Base-by-base conservation (phyloP, 768 basidiomycete species). In the Xerocomellus chrysenteron region DNA sequence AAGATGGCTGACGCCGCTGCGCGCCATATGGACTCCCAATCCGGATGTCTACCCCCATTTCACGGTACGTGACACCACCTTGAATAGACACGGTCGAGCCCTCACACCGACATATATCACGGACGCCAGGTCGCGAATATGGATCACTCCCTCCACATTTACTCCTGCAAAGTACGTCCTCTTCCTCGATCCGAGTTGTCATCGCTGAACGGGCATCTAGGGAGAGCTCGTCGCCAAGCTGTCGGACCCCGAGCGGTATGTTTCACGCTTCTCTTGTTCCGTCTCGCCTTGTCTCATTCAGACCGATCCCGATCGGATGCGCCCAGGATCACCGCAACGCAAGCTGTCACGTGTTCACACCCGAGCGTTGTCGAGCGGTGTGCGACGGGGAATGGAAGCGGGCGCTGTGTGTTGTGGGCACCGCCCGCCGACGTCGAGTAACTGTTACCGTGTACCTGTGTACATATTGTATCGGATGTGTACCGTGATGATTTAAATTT, bases 341-440 rank as follows among this genome's bases (percentile, higher is more conserved):
- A 92, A 71, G 90, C 92, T n/a, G 92, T 93, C n/a, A 90, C 92
- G 9, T 89, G 87, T 62, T 90, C 88, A 14, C 92, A 93, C 68
- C 91, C 92, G 0, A 85, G 67, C 53, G 73, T 90, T 21, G 77
- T 90, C 3, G 90, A 89, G 64, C 81, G 92, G 28, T 87, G 79
- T 24, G 91, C 80, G 4, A 90, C 82, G 44, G 92, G 90, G 21
- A 93, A 91, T 64, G 92, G 70, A 2, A 88, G 84, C 56, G 92
- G 92, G 28, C 79, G 88, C 51, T 92, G 91, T 67, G 81, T 89
- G 13, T 72, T 94, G 12, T 94, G 92, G 92, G 90, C 86, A 32
- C 82, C 81, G 10, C 54, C 21, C 10, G 60, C 21, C 10, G 60
- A 70, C 35, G 49, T 50, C 43, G 60, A 58, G 39, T 64, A 30